Percentiles rank a stretch among this genome's conserved stretches.
phyloP scores from a whole-genome alignment of 208 protist genomes.

The Acanthamoeba triangularis region DNA sequence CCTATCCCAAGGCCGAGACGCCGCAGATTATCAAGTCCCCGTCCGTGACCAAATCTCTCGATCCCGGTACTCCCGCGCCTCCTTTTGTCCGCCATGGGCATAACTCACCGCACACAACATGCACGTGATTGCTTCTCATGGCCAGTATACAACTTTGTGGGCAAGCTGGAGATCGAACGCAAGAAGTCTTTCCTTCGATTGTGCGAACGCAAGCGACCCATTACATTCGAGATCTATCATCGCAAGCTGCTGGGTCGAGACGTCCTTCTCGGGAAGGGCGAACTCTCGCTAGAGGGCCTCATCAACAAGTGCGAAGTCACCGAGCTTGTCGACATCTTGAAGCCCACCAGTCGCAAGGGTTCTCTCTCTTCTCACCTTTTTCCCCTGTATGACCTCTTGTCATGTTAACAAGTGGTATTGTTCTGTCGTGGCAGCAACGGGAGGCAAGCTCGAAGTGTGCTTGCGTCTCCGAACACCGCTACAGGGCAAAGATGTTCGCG shows the following conservation, averaged over 20 bases:
- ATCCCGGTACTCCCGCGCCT: background rate
- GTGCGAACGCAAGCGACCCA: constrained; percentile 49
- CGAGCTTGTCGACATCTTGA: constrained; percentile 1
- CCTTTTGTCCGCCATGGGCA: background rate
- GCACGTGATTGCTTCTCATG: background rate
- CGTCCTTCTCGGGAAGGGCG: background rate
- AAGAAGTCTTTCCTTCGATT: constrained; percentile 66
- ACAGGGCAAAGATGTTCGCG: background rate
- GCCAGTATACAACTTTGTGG: constrained; percentile 26
- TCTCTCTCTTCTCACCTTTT: background rate
- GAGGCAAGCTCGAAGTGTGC: constrained; percentile 64
- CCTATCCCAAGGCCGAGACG: constrained; percentile 5
- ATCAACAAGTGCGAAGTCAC: constrained; percentile 21
- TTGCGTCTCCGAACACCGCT: constrained; percentile 41
- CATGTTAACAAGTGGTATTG: background rate
- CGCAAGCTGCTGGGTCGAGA: background rate
- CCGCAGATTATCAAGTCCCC: background rate
- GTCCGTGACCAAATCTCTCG: background rate
- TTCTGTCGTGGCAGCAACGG: background rate
- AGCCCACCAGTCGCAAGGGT: constrained; percentile 8
- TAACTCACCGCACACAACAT: background rate
- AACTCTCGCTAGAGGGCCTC: constrained; percentile 31
- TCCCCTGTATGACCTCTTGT: background rate
- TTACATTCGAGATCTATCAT: constrained; percentile 46
- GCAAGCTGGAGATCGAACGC: constrained; percentile 32